These are phyloP conservation scores for Uronychia setigera DNA, from an alignment of 73 alveolate species.

Conservation along the genomic window DNA sequence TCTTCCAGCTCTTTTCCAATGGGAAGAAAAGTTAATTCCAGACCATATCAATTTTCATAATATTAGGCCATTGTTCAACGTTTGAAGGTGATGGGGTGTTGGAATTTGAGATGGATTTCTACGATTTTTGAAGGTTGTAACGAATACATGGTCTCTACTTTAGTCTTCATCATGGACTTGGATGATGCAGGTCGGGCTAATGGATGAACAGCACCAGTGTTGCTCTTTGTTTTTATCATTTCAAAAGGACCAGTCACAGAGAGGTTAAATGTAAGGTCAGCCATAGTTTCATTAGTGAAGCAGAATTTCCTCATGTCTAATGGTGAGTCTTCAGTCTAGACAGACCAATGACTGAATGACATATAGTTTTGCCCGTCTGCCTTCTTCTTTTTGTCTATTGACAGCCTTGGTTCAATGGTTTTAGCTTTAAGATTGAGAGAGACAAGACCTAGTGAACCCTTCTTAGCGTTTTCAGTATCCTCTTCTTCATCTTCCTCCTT, in stretches of 20 bases:
- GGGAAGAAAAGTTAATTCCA: constrained; percentile 66
- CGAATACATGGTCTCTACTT: constrained; percentile 51
- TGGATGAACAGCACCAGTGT: constrained; percentile 71
- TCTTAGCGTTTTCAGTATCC: not conserved
- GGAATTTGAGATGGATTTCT: constrained; percentile 57
- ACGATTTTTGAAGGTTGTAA: constrained; percentile 66
- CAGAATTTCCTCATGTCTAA: constrained; percentile 42
- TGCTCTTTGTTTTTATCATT: constrained; percentile 58
- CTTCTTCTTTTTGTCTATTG: constrained; percentile 71
- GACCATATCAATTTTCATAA: constrained; percentile 63
- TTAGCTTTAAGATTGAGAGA: constrained; percentile 55
- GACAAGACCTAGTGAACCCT: constrained; percentile 67
- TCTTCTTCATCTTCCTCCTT: constrained; percentile 57
- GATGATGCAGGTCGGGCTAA: constrained; percentile 25
- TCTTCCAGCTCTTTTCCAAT: constrained; percentile 72
- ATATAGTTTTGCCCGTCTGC: constrained; percentile 72
- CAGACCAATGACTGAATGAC: constrained; percentile 72
- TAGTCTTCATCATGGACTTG: constrained; percentile 21
- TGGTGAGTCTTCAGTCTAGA: constrained; percentile 54
- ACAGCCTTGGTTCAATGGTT: constrained; percentile 68
- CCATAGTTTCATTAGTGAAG: constrained; percentile 66
- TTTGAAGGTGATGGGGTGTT: constrained; percentile 62
- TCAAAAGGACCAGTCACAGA: constrained; percentile 78
- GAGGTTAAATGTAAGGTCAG: constrained; percentile 71
- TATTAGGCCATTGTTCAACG: constrained; percentile 77